Base-by-base conservation (phyloP, 139 green algal genomes). In the Edaphochlamys debaryana region DNA sequence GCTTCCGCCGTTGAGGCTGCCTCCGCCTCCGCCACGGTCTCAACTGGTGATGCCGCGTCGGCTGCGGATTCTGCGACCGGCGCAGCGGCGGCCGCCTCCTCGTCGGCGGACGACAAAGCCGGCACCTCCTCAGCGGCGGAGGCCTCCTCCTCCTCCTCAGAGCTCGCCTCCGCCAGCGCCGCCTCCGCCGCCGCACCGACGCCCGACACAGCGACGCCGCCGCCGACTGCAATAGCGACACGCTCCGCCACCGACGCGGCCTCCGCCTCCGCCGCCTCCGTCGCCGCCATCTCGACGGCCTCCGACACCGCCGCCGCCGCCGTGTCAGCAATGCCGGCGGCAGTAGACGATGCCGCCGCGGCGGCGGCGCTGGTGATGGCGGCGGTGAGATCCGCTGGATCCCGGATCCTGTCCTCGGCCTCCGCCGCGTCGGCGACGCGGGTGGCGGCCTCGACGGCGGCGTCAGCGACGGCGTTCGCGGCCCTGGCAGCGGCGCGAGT, bases 381-480 rank as follows among this genome's bases (percentile, higher is more conserved):
- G 0, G 52, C 52, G 34, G 23, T 27, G 22, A 68, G 36, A 34
- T 79, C 71, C 0, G 34, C 19, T 2, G 4, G 30, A 13, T 8
- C 20, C n/a, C n/a, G n/a, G 1, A 20, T 17, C 38, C 37, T 25
- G 23, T 38, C n/a, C 62, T 69, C 62, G 41, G 41, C 6, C 62
- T 29, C 48, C 30, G n/a, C 70, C 32, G 52, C n/a, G n/a, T n/a
- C n/a, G n/a, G n/a, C n/a, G 13, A n/a, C 32, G 11, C 52, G 50
- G 5, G 52, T 54, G 2, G 71, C 71, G 50, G 71, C 71, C 32
- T 79, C 71, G 34, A 68, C 37, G 23, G 71, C 71, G 52, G 71
- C 71, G 19, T 79, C 71, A 5, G 71, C 71, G 52, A 79, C 71
- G 54, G 71, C 71, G 54, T 32, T 8, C n/a, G 70, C 70, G 30